Evolutionary conservation across 192 early-diverging fungal species (phyloP).

Genomic region (Coemansia sp.): DNA sequence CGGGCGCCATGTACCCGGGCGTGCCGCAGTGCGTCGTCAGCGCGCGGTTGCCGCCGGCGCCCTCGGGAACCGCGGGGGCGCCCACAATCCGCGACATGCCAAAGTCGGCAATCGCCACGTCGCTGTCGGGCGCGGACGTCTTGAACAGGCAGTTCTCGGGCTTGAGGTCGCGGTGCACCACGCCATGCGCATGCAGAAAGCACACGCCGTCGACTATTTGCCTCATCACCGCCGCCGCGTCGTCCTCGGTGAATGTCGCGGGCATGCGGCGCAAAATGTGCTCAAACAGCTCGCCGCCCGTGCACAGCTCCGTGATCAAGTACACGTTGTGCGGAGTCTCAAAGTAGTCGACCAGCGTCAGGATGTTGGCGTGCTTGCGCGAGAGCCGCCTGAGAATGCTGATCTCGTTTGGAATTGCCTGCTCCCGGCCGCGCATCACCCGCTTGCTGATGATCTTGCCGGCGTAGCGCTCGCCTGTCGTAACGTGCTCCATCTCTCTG

Average conservation of each 20-base stretch:
- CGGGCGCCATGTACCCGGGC: slow-evolving; percentile 73
- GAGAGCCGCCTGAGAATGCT: slow-evolving; percentile 64
- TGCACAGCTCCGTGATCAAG: slow-evolving; percentile 70
- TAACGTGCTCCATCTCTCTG: slow-evolving; percentile 53
- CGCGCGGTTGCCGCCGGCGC: slow-evolving; percentile 54
- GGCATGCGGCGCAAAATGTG: slow-evolving; percentile 60
- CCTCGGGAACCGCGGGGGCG: background rate
- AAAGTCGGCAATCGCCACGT: slow-evolving; percentile 78
- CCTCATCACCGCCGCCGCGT: slow-evolving; percentile 74
- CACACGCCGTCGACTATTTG: slow-evolving; percentile 75
- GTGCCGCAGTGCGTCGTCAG: slow-evolving; percentile 74
- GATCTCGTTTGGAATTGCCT: slow-evolving; percentile 72
- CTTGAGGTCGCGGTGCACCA: slow-evolving; percentile 81
- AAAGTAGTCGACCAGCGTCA: slow-evolving; percentile 75
- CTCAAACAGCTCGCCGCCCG: slow-evolving; percentile 93
- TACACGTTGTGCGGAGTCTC: slow-evolving; percentile 75
- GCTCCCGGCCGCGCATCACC: slow-evolving; percentile 64
- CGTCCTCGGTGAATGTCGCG: slow-evolving; percentile 67
- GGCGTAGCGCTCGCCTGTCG: slow-evolving; percentile 66
- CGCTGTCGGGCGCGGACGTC: slow-evolving; percentile 53
- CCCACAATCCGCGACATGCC: slow-evolving; percentile 65
- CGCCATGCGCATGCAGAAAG: slow-evolving; percentile 77
- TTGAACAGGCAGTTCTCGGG: slow-evolving; percentile 78
- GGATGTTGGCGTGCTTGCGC: slow-evolving; percentile 65
- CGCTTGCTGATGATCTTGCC: slow-evolving; percentile 79